Conservation (phyloP, 805 yeast species). For the Yarrowia keelungensis region DNA sequence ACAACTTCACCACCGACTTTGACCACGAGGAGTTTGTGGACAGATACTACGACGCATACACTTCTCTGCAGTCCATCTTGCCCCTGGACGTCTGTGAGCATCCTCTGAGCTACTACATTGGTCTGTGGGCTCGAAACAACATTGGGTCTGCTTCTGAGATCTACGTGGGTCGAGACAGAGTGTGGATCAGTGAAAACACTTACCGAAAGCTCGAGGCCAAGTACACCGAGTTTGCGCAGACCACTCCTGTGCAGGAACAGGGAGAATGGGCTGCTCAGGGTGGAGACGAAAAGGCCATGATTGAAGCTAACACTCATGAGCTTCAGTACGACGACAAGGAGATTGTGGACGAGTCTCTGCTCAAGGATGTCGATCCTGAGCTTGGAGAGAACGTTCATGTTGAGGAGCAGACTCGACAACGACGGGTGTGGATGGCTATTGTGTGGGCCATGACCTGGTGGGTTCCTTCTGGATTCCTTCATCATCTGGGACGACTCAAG, state of each 20-base stretch:
- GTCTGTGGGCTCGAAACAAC: conserved; percentile 50
- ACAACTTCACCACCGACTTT: conserved; percentile 37
- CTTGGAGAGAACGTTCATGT: conserved; percentile 59
- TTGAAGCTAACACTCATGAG: background rate
- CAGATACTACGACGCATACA: conserved; percentile 25
- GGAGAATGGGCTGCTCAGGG: conserved; percentile 18
- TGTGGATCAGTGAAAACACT: conserved; percentile 51
- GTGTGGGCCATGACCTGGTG: conserved; percentile 53
- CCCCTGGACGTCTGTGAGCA: conserved; percentile 46
- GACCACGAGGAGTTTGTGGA: conserved; percentile 38
- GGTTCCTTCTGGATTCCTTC: conserved; percentile 51
- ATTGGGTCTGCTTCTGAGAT: conserved; percentile 50
- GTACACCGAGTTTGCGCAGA: conserved; percentile 38
- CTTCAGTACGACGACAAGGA: conserved; percentile 14
- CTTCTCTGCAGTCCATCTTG: conserved; percentile 43
- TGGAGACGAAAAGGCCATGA: conserved; percentile 7
- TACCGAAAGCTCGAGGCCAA: conserved; percentile 51
- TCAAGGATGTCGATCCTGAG: conserved; percentile 63
- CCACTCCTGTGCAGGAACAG: conserved; percentile 34
- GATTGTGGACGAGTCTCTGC: conserved; percentile 17
- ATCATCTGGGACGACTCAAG: conserved; percentile 47
- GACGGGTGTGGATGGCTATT: conserved; percentile 51
- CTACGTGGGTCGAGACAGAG: conserved; percentile 49
- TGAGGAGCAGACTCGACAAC: conserved; percentile 46
- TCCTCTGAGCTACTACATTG: conserved; percentile 43